Evolutionary conservation across 306 rosid genomes (phyloP).

Genomic region (Corylus heterophylla): DNA sequence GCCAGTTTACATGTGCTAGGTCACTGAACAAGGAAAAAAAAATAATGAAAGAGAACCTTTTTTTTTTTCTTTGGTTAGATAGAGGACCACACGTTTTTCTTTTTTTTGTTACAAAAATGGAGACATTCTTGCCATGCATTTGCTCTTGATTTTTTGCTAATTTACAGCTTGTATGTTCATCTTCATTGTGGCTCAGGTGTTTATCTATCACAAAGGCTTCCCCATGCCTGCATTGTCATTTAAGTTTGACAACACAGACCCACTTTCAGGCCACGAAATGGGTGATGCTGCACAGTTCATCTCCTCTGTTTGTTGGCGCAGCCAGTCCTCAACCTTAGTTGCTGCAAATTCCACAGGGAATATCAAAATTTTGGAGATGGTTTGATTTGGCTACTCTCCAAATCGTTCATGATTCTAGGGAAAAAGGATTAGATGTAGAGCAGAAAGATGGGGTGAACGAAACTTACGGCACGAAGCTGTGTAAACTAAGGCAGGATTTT

Average conservation of each 20-base stretch:
- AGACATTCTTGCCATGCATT: neutral
- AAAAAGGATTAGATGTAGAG: constrained; percentile 15
- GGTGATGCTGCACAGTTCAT: constrained; percentile 77
- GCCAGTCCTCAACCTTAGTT: constrained; percentile 75
- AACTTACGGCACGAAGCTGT: constrained; percentile 32
- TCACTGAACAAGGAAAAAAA: too few relatives aligned
- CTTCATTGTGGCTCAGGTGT: constrained; percentile 59
- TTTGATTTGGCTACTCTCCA: constrained; percentile 35
- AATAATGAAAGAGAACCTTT: neutral
- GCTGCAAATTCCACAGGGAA: constrained; percentile 96
- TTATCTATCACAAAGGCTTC: constrained; percentile 93
- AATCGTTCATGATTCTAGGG: constrained; percentile 19
- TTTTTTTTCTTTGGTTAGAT: neutral
- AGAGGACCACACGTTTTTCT: neutral
- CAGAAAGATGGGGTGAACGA: constrained; percentile 29
- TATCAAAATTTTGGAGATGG: constrained; percentile 95
- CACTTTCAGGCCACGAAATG: constrained; percentile 65
- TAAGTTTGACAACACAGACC: constrained; percentile 79
- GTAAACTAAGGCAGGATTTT: constrained; percentile 24
- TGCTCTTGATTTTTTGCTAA: constrained; percentile 9
- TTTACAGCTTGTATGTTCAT: constrained; percentile 12
- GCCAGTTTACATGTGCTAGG: too few relatives aligned
- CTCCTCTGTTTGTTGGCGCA: constrained; percentile 93
- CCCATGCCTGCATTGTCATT: constrained; percentile 93
- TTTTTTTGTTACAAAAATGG: neutral